Base-by-base conservation (phyloP, 1,284 basidiomycete species). In the Ustilago sp. region DNA sequence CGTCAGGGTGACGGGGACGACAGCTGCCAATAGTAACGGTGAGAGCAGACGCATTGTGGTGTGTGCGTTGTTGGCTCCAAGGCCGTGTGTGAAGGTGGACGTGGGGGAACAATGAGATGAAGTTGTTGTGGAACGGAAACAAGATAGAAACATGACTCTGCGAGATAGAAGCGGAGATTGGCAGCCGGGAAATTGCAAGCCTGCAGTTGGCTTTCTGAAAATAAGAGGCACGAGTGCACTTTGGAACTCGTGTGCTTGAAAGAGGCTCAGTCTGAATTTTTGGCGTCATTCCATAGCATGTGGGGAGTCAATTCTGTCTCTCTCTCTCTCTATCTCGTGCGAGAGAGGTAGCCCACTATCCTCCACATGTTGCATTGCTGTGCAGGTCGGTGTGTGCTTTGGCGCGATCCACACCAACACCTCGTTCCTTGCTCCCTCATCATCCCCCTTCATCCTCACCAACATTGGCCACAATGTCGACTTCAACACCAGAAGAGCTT, bases 401-500 rank as follows among this genome's bases (percentile, higher is more conserved):
- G 31, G 41, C 55, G 39, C 41, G 41, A 32, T 41, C 23, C 50
- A 19, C 28, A 50, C 47, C 63, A 52, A n/a, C 62, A 48, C 51
- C 34, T 23, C 11, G 35, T 36, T 55, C 38, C 17, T 35, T 31
- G 13, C 35, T 15, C 47, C 17, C 31, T 36, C 47, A 31, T n/a
- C 38, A 32, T 31, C 45, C 17, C 43, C 8, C 17, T 35, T 35
- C 47, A 57, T 17, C 35, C 28, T 0, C 12, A 19, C 13, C 7
- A 5, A 17, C n/a, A 31, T 41, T 31, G 28, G 6, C n/a, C 15
- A 78, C 53, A 35, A 85, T 85, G 83, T 69, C 77, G 28, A 76
- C 77, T 60, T 76, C 59, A 67, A 78, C 79, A 17, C 85, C 82
- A 39, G 79, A 86, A 77, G 74, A 88, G 32, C 88, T 94, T 19